phyloP scores from a whole-genome alignment of 2,329 filamentous ascomycete genomes.

The Capronia epimyces region DNA sequence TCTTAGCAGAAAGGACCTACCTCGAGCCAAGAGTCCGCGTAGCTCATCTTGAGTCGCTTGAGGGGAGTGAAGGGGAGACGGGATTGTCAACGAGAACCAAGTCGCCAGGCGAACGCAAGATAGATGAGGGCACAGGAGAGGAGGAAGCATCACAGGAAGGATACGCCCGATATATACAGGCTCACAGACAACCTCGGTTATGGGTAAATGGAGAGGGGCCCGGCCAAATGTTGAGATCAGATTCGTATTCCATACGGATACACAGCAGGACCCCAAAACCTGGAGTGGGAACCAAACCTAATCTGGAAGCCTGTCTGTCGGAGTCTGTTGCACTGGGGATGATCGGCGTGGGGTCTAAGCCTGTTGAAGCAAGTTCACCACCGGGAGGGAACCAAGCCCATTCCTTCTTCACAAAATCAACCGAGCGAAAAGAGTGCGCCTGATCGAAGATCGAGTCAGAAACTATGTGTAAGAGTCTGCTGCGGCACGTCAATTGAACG shows the following conservation, averaged over 20 bases:
- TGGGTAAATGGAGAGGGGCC: background rate
- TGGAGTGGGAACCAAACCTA: too few relatives aligned
- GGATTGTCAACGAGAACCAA: background rate
- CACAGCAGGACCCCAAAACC: too few relatives aligned
- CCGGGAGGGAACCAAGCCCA: too few relatives aligned
- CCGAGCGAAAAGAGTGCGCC: background rate
- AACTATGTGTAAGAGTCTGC: background rate
- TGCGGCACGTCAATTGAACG: background rate
- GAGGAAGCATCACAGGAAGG: background rate
- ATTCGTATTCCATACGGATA: too few relatives aligned
- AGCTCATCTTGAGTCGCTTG: slow-evolving; percentile 16
- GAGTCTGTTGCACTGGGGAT: too few relatives aligned
- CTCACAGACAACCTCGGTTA: background rate
- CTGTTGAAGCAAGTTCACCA: too few relatives aligned
- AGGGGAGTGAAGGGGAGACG: background rate
- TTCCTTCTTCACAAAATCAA: background rate
- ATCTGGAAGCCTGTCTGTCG: too few relatives aligned
- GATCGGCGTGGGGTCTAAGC: too few relatives aligned
- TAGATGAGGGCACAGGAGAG: background rate
- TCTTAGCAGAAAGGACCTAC: slow-evolving; percentile 9
- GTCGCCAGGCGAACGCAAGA: background rate
- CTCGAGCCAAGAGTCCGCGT: slow-evolving; percentile 26
- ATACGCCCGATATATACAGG: background rate
- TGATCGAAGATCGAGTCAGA: background rate
- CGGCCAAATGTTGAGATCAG: background rate